phyloP scores from a whole-genome alignment of 192 early-diverging fungal genomes.

The Coemansia javaensis region DNA sequence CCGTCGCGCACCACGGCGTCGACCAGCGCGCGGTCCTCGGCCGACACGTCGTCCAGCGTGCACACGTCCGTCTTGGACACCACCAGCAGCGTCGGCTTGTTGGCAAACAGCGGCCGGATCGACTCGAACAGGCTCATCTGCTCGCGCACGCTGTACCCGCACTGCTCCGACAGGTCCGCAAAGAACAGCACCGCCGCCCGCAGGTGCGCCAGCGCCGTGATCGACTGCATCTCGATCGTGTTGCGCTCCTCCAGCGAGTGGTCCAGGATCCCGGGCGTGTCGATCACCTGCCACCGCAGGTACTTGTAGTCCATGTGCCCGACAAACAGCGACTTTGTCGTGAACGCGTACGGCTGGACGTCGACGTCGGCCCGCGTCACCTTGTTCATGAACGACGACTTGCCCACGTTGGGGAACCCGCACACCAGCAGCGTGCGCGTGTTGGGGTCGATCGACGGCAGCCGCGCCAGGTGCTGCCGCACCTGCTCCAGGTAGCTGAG shows the following conservation, averaged over 20 bases:
- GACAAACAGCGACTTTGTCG: conserved; percentile 99
- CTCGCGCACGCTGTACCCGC: conserved; percentile 93
- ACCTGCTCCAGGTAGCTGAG: conserved; percentile 98
- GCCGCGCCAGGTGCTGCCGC: conserved; percentile 95
- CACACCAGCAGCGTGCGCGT: conserved; percentile 98
- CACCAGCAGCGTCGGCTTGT: conserved; percentile 94
- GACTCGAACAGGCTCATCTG: conserved; percentile 87
- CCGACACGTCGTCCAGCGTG: conserved; percentile 71
- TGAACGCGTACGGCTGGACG: conserved; percentile 99
- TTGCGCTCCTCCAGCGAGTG: conserved; percentile 99
- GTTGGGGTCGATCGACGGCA: conserved; percentile 99
- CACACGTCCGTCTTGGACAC: conserved; percentile 94
- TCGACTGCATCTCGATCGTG: conserved; percentile 99
- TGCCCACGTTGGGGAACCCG: conserved; percentile 99
- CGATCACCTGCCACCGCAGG: conserved; percentile 99
- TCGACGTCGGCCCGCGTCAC: conserved; percentile 98
- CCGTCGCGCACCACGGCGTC: conserved; percentile 66
- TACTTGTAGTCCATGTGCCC: conserved; percentile 99
- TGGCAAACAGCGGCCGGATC: conserved; percentile 97
- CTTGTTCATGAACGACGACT: conserved; percentile 98
- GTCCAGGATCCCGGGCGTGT: conserved; percentile 99
- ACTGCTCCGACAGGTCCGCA: conserved; percentile 96
- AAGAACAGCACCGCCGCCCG: conserved; percentile 95
- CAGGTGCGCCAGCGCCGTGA: conserved; percentile 98
- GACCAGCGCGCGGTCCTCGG: conserved; percentile 68